Conservation (phyloP, 2,329 filamentous ascomycete genomes). For the Chaetomium sp. region DNA sequence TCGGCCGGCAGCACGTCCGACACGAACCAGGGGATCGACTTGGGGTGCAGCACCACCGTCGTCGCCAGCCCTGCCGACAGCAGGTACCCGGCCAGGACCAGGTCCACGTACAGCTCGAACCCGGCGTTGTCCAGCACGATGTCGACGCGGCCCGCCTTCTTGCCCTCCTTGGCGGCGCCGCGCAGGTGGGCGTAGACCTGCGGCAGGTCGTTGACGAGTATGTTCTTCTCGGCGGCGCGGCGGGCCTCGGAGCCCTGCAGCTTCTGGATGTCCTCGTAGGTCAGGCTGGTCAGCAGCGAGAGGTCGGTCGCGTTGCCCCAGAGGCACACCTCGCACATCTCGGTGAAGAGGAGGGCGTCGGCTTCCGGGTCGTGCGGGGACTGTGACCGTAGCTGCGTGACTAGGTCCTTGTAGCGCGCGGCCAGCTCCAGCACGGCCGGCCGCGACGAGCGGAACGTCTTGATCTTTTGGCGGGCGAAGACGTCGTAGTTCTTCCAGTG, state of each 20-base stretch:
- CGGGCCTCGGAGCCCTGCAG: constrained; percentile 86
- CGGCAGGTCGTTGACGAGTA: constrained; percentile 81
- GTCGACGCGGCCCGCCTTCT: constrained; percentile 75
- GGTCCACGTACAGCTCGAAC: constrained; percentile 94
- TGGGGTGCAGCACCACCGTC: constrained; percentile 84
- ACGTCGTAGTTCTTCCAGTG: constrained; percentile 92
- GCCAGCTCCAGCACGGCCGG: constrained; percentile 59
- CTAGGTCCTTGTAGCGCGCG: constrained; percentile 56
- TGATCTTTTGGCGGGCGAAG: constrained; percentile 86
- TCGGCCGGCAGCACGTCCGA: constrained; percentile 89
- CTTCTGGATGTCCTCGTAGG: constrained; percentile 96
- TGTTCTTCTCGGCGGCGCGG: constrained; percentile 87
- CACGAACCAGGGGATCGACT: constrained; percentile 97
- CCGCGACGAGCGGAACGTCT: constrained; percentile 88
- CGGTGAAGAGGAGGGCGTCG: constrained; percentile 77
- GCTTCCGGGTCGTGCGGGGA: constrained; percentile 59
- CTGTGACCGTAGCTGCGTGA: constrained; percentile 62
- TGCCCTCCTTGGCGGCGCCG: constrained; percentile 32
- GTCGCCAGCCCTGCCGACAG: constrained; percentile 84
- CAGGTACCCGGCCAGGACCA: constrained; percentile 88
- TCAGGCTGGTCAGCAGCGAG: constrained; percentile 83
- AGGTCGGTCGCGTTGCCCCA: constrained; percentile 98
- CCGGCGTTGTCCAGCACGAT: constrained; percentile 97
- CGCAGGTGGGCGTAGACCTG: constrained; percentile 37
- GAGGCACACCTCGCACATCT: constrained; percentile 95